Conservation (phyloP, 2,329 filamentous ascomycete species). For the Tolypocladium tropicale region DNA sequence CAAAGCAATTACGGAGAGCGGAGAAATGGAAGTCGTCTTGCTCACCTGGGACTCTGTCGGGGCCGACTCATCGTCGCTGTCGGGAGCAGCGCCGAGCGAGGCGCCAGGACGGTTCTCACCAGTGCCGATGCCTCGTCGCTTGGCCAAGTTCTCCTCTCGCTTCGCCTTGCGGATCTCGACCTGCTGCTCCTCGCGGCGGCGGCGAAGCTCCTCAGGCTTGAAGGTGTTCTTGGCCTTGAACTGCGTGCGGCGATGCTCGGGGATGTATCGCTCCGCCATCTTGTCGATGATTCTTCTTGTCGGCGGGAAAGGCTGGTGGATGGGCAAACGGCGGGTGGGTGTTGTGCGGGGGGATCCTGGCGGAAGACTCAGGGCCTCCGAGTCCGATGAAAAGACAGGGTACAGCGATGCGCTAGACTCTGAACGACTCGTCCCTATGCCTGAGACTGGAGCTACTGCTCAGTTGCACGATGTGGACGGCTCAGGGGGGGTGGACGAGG, state of each 20-base stretch:
- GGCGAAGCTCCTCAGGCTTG: slow-evolving; percentile 97
- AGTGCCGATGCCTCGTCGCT: slow-evolving; percentile 86
- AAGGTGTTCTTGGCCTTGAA: slow-evolving; percentile 99
- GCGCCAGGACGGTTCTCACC: slow-evolving; percentile 72
- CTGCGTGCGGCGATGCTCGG: slow-evolving; percentile 96
- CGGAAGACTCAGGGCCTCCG: slow-evolving; percentile 1
- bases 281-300: slow-evolving; percentile 28
- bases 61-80: slow-evolving; percentile 94
- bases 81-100: slow-evolving; percentile 75
- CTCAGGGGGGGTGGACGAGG: background rate
- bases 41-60: slow-evolving; percentile 92
- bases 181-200: slow-evolving; percentile 97
- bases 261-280: slow-evolving; percentile 99
- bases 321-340: background rate
- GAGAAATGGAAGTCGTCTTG: slow-evolving; percentile 3
- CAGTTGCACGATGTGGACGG: background rate
- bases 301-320: slow-evolving; percentile 6
- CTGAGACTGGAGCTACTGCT: background rate
- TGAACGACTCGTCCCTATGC: background rate
- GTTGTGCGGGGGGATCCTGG: slow-evolving; percentile 4
- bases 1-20: background rate
- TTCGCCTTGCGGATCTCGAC: slow-evolving; percentile 98
- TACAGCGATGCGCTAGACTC: background rate
- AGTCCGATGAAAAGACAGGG: background rate
- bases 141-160: slow-evolving; percentile 97